These are phyloP conservation scores for Lipomyces spencermartinsiae DNA, from an alignment of 805 yeast species.

Conservation along the genomic window DNA sequence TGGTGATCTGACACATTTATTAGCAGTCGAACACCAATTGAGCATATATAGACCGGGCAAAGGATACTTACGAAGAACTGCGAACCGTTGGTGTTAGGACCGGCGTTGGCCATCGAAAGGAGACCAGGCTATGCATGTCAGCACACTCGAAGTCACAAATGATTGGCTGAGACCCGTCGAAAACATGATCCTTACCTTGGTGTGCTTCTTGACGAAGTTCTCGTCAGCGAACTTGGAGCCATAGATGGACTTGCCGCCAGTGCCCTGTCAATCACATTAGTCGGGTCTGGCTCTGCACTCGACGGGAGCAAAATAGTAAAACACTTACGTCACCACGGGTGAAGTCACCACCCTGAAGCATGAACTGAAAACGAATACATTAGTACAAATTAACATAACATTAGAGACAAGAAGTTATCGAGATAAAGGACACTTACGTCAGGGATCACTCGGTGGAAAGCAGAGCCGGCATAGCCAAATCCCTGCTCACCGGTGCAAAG, in stretches of 20 bases:
- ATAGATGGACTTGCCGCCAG: slow-evolving; percentile 87
- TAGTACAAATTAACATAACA: slow-evolving; percentile 1
- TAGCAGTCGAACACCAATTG: background rate
- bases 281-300: background rate
- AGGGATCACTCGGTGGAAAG: slow-evolving; percentile 82
- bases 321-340: slow-evolving; percentile 64
- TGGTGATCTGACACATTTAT: slow-evolving; percentile 60
- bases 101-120: slow-evolving; percentile 80
- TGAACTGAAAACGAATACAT: slow-evolving; percentile 65
- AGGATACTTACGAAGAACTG: slow-evolving; percentile 67
- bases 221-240: slow-evolving; percentile 80
- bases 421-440: slow-evolving; percentile 18
- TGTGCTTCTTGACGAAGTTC: slow-evolving; percentile 70
- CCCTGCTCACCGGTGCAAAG: slow-evolving; percentile 91
- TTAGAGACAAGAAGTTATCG: background rate
- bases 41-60: background rate
- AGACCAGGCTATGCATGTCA: slow-evolving; percentile 63
- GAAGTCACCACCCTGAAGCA: slow-evolving; percentile 96
- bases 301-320: background rate
- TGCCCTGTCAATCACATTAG: slow-evolving; percentile 54
- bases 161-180: background rate
- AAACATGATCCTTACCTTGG: slow-evolving; percentile 15
- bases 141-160: slow-evolving; percentile 55
- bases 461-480: slow-evolving; percentile 67
- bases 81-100: slow-evolving; percentile 77